phyloP scores from a whole-genome alignment of 805 yeast species.

The Suhomyces vadensis region DNA sequence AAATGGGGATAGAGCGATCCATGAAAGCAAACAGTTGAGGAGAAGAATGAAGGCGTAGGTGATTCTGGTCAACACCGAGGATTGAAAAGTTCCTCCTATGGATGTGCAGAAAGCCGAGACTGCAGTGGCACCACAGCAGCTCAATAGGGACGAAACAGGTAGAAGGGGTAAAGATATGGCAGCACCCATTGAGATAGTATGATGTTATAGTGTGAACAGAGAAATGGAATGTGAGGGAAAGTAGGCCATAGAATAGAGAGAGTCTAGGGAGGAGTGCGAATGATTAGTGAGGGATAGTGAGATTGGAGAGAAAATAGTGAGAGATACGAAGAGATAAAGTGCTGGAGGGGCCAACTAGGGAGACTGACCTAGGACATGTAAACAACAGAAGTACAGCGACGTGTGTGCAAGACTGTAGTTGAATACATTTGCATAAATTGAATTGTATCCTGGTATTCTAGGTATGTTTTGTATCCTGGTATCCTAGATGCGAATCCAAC shows the following conservation, averaged over 20 bases:
- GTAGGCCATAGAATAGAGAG: background rate
- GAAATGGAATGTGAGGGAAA: background rate
- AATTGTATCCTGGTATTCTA: too few relatives aligned
- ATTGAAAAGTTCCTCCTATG: conserved; percentile 61
- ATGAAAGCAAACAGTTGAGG: conserved; percentile 77
- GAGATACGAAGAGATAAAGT: background rate
- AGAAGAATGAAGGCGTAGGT: conserved; percentile 80
- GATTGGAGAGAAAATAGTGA: background rate
- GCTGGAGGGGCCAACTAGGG: too few relatives aligned
- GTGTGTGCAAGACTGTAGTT: too few relatives aligned
- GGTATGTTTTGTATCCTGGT: too few relatives aligned
- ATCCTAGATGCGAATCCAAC: too few relatives aligned
- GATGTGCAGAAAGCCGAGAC: conserved; percentile 59
- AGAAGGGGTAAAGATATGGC: conserved; percentile 69
- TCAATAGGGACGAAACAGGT: conserved; percentile 52
- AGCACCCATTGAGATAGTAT: conserved; percentile 54
- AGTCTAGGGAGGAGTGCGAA: background rate
- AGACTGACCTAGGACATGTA: too few relatives aligned
- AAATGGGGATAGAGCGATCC: conserved; percentile 89
- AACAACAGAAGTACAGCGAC: too few relatives aligned
- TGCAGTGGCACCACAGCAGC: conserved; percentile 76
- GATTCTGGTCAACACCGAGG: conserved; percentile 81
- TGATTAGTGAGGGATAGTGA: background rate
- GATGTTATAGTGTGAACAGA: background rate
- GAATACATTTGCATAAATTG: too few relatives aligned